Base-by-base conservation (phyloP, 345 rosid species). In the Draba incana region DNA sequence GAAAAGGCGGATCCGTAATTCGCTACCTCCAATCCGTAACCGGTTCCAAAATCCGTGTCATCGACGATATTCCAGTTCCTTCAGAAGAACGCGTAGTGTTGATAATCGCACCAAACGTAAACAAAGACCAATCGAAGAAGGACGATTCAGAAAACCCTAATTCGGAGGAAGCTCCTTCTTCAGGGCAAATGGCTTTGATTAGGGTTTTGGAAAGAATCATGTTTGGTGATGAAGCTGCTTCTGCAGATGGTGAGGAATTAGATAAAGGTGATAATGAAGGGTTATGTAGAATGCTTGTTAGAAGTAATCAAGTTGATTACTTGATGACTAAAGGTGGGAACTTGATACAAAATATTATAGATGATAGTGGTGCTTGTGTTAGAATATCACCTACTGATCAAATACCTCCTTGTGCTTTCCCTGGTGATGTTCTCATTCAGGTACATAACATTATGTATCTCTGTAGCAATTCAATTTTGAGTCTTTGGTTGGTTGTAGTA, bases 171-270 rank as follows among this genome's bases (percentile, higher is more conserved):
- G 84, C 77, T 49, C 68, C 68, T 59, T 77, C 85, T 10, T 75
- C 85, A 24, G 86, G 75, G 14, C 85, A 82, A 62, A 81, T 76
- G 71, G 86, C 84, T 62, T 66, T 87, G 14, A 68, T 81, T 52
- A 80, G 84, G 82, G 89, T 85, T 44, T 87, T 85, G 31, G 96
- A 89, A 75, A 78, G 83, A 66, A 75, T 87, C 20, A 85, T 87
- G 74, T 79, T 72, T 42, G 79, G 82, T 57, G 90, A 82, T 11
- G 84, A 78, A 14, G 78, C 75, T 43, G 70, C 27, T 64, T 47
- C 52, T 13, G 78, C 16, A 1, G 74, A 73, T 1, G 68, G 77
- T 28, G 72, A 20, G 66, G 84, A 79, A 37, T 74, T 70, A 48
- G 79, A 67, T 3, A 78, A 77, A 39, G 68, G 74, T 20, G 85